Percentiles rank a stretch among this genome's conserved stretches.
Evolutionary conservation across 768 basidiomycete species (phyloP).

Genomic region (Suillus clintonianus): DNA sequence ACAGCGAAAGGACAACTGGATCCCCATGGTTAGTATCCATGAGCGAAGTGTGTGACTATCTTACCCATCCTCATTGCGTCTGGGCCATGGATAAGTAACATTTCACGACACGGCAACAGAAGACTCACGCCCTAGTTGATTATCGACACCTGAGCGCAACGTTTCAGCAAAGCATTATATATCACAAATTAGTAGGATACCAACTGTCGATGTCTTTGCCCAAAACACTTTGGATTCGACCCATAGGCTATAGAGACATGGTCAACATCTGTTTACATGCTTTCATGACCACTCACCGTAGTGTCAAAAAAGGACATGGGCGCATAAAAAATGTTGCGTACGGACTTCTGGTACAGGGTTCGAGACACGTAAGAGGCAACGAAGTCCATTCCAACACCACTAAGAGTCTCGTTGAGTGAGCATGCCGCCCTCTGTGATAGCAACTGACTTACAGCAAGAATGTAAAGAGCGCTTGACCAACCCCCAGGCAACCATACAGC

Average conservation of each 20-base stretch:
- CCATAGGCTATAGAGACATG: constrained; percentile 45
- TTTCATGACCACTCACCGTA: constrained; percentile 37
- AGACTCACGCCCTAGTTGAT: constrained; percentile 51
- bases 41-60: neutral
- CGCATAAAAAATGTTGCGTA: constrained; percentile 62
- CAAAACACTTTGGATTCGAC: constrained; percentile 61
- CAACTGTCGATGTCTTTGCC: constrained; percentile 68
- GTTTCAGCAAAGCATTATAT: neutral
- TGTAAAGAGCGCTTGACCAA: constrained; percentile 58
- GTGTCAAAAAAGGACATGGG: constrained; percentile 81
- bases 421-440: neutral
- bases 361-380: constrained; percentile 61
- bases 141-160: constrained; percentile 42
- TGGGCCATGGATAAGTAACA: constrained; percentile 17
- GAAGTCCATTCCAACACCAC: constrained; percentile 54
- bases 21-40: constrained; percentile 2
- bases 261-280: neutral
- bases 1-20: constrained; percentile 50
- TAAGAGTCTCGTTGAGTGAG: constrained; percentile 17
- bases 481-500: constrained; percentile 61
- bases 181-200: constrained; percentile 2
- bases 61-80: constrained; percentile 59
- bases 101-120: neutral
- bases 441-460: constrained; percentile 49
- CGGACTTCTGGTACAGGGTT: constrained; percentile 59